These are phyloP conservation scores for Globisporangium cylindrosporum DNA, from an alignment of 352 stramenopile species.

Conservation along the genomic window DNA sequence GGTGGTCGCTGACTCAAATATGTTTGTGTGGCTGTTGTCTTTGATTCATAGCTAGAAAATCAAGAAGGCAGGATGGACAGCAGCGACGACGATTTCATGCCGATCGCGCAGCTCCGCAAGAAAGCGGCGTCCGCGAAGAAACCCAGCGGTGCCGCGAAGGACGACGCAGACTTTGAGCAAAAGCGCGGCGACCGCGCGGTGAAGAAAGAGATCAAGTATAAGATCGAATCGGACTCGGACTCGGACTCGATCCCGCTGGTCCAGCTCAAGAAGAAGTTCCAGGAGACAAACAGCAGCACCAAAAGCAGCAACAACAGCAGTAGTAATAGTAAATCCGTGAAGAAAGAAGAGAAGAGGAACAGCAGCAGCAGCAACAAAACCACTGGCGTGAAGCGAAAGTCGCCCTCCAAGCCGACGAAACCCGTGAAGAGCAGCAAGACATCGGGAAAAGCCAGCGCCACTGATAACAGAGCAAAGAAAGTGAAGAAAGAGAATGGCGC, in stretches of 20 bases:
- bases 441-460: slow-evolving; percentile 38
- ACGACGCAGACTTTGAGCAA: slow-evolving; percentile 17
- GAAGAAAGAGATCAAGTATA: slow-evolving; percentile 24
- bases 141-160: slow-evolving; percentile 14
- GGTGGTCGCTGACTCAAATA: slow-evolving; percentile 1
- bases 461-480: slow-evolving; percentile 26
- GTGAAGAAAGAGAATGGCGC: slow-evolving; percentile 46
- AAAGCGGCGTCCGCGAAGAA: slow-evolving; percentile 31
- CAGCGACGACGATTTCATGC: slow-evolving; percentile 76
- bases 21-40: slow-evolving; percentile 13
- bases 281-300: slow-evolving; percentile 10
- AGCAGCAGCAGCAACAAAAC: not conserved
- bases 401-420: slow-evolving; percentile 24
- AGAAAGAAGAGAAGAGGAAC: slow-evolving; percentile 31
- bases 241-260: slow-evolving; percentile 81
- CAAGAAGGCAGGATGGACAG: slow-evolving; percentile 40
- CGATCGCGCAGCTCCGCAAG: slow-evolving; percentile 68
- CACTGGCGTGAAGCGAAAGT: slow-evolving; percentile 57
- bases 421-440: slow-evolving; percentile 47
- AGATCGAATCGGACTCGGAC: slow-evolving; percentile 56
- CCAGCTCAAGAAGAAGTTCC: slow-evolving; percentile 70
- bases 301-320: slow-evolving; percentile 18
- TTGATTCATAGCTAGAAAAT: not conserved
- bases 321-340: slow-evolving; percentile 30
- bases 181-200: slow-evolving; percentile 14